Evolutionary conservation across 768 basidiomycete species (phyloP), one percentile per base, ranked within the genome.

Genomic region (Kwoniella mangroviensis): DNA sequence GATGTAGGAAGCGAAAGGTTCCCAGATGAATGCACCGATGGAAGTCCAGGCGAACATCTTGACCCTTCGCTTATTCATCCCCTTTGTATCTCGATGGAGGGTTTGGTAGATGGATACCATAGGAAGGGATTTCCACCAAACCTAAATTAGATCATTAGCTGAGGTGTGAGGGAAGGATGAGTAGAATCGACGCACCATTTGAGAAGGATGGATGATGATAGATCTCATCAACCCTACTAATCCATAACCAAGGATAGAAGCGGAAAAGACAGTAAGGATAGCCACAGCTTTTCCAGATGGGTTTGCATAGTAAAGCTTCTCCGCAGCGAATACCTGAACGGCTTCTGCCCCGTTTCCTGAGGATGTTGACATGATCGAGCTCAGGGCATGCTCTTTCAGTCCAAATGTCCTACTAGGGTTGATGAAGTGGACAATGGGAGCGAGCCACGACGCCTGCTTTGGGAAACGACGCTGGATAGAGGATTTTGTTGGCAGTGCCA

Each of bases 11-110:
- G 45, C 45, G 21, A 34, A 56, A 19, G 55, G 55, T 24, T 34
- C 55, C 28, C 22, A 56, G 10, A 34, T 56, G 22, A 56, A 24
- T 24, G 22, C 55, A 4, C 55, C 55, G 55, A 56, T 24, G 4
- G 55, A 56, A n/a, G 21, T 24, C 55, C 55, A 56, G 21, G 28
- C 21, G 55, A 57, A 34, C 26, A 57, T 57, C 28, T 24, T 56
- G 22, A 34, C 45, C 4, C 21, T 3, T 22, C 21, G 55, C 9
- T 24, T 56, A 3, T 22, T 24, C 55, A 34, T 24, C 9, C 55
- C 22, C 13, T 24, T 24, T 12, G 21, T 34, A 24, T 56, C 55
- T 17, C 55, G 12, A 34, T 56, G 55, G 13, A 56, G 55, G 13
- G 22, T 56, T 21, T 56, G 55, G 21, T 24, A 34, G 55, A 34